Evolutionary conservation across 1,284 basidiomycete species (phyloP).

Genomic region (Coriolopsis trogii): DNA sequence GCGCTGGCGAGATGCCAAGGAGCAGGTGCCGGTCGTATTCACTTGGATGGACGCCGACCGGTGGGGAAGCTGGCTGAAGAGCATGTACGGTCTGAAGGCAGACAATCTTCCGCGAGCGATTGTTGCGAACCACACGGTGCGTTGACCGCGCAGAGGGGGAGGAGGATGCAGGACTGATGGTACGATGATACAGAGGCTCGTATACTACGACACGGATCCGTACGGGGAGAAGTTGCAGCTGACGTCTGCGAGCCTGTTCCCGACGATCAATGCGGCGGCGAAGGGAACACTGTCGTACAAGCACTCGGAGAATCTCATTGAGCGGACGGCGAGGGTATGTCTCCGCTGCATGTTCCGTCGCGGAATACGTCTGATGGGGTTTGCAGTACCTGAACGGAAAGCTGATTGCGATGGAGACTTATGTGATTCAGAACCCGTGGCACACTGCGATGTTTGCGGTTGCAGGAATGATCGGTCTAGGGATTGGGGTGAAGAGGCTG

Average conservation of each 20-base stretch:
- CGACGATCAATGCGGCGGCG: slow-evolving; percentile 70
- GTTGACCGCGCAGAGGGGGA: slow-evolving; percentile 28
- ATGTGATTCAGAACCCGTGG: slow-evolving; percentile 44
- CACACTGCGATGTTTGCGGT: slow-evolving; percentile 30
- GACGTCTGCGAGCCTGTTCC: slow-evolving; percentile 60
- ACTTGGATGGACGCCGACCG: slow-evolving; percentile 81
- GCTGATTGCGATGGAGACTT: slow-evolving; percentile 47
- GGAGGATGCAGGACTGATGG: not conserved
- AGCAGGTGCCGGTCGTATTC: slow-evolving; percentile 71
- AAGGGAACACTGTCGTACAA: slow-evolving; percentile 58
- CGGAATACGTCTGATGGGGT: not conserved
- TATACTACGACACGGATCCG: slow-evolving; percentile 68
- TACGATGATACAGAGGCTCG: slow-evolving; percentile 52
- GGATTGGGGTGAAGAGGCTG: slow-evolving; percentile 11
- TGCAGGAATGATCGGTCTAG: slow-evolving; percentile 20
- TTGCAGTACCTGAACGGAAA: slow-evolving; percentile 55
- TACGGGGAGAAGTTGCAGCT: slow-evolving; percentile 57
- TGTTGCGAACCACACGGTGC: slow-evolving; percentile 79
- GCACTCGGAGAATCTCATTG: slow-evolving; percentile 70
- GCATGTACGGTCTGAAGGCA: slow-evolving; percentile 73
- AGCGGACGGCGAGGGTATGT: slow-evolving; percentile 69
- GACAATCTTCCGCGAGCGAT: slow-evolving; percentile 56
- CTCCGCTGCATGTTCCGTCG: not conserved
- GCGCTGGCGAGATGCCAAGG: slow-evolving; percentile 62
- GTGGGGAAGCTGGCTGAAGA: slow-evolving; percentile 87